Evolutionary conservation across 2,329 filamentous ascomycete species (phyloP), one percentile per base, ranked within the genome.

Genomic region (Fusarium humuli): DNA sequence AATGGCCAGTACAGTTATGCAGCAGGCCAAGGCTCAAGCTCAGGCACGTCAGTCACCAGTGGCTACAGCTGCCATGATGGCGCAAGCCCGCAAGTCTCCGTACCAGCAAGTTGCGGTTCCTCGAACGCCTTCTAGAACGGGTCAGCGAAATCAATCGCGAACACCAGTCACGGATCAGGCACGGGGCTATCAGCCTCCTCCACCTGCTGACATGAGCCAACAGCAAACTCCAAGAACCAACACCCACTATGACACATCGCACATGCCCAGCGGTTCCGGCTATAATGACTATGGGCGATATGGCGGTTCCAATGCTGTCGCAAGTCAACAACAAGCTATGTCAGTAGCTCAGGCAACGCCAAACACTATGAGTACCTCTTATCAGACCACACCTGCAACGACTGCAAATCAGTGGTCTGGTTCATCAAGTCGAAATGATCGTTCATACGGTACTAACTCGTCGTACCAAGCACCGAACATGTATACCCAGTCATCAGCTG

Each of bases 71-170:
- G 67, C 77, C 68, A 67, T 79, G 75, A 70, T 76, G 44, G 62
- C 77, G 1, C 73, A 75, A 4, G 72, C 74, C 11, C 77, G 76
- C 40, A 72, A 71, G 30, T 81, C 80, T 18, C 77, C 78, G 0
- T 77, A 77, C 30, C 76, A 79, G 61, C 65, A 74, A 34, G 56
- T 62, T 46, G 61, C 69, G 37, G 62, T 67, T 25, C 62, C 77
- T 54, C 73, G 75, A 25, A 70, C 77, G 13, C 76, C 76, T 60
- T 81, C 81, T 14, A 73, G 77, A 54, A 78, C 80, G 46, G 74
- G 77, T 4, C 79, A 80, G n/a, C 77, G 78, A 44, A 62, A 75
- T 2, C 77, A 79, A 56, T 77, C 66, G 7, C 76, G 70, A 18
- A 78, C 79, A 23, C 76, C 79, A 6, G 67, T 73, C 20, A 61